A percentile compares a stretch with the other conserved stretches of the same genome.
Evolutionary conservation across 345 rosid genomes (phyloP).

Genomic region (Salix viminalis): DNA sequence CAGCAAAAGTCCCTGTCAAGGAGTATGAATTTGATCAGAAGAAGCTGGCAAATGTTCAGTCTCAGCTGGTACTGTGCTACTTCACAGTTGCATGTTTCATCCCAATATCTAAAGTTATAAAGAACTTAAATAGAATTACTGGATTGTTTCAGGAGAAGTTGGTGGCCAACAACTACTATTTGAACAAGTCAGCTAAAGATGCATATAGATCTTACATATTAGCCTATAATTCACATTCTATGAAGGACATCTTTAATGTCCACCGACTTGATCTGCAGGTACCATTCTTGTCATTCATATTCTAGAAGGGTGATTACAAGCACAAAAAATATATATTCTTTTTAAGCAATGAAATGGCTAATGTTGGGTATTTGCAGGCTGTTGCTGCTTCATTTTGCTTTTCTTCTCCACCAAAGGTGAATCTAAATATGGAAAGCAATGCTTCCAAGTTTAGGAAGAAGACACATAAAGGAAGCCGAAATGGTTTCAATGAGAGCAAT

Average conservation of each 20-base stretch:
- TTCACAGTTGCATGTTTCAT: background rate
- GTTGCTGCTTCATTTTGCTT: constrained; percentile 90
- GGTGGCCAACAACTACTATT: constrained; percentile 59
- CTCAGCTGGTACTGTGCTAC: constrained; percentile 63
- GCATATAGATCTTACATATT: constrained; percentile 86
- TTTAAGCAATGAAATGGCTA: background rate
- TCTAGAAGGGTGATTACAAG: background rate
- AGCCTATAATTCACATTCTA: constrained; percentile 93
- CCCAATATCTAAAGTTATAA: background rate
- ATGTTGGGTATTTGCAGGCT: constrained; percentile 49
- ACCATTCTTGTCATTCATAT: background rate
- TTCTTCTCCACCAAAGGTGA: constrained; percentile 83
- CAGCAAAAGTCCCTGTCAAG: constrained; percentile 86
- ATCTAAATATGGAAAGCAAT: constrained; percentile 74
- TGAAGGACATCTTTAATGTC: constrained; percentile 90
- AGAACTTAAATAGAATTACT: constrained; percentile 5
- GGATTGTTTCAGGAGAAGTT: constrained; percentile 64
- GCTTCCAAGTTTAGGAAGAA: constrained; percentile 84
- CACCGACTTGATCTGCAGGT: constrained; percentile 95
- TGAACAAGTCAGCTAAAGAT: constrained; percentile 90
- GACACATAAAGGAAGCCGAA: constrained; percentile 41
- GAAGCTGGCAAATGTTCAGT: constrained; percentile 76
- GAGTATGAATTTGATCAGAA: constrained; percentile 81
- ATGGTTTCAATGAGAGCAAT: constrained; percentile 61
- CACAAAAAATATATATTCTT: background rate